Conservation (phyloP, 257 asterid species). For the Solanum sejunctum region DNA sequence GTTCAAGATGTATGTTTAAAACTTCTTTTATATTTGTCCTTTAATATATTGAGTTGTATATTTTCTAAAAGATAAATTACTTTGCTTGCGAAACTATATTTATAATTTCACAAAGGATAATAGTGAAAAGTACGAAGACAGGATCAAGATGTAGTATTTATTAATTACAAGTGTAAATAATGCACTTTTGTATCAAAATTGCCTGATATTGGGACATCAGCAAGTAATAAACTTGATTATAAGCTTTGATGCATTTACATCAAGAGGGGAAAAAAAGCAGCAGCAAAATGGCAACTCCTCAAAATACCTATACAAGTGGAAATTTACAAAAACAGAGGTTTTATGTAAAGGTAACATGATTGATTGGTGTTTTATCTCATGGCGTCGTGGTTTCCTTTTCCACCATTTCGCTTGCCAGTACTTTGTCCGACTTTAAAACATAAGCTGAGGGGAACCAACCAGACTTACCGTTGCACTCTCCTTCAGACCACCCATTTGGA, state of each 20-base stretch:
- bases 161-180: background rate
- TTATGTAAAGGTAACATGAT: background rate
- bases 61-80: no score
- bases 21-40: no score
- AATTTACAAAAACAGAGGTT: background rate
- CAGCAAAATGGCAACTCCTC: background rate
- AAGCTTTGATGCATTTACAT: background rate
- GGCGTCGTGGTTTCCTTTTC: constrained; percentile 1
- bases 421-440: constrained; percentile 33
- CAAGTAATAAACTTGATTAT: background rate
- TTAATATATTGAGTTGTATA: no score
- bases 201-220: background rate
- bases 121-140: no score
- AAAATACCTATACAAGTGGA: background rate
- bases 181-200: background rate
- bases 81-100: no score
- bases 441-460: constrained; percentile 99
- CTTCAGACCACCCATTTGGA: constrained; percentile 94
- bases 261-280: no score
- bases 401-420: constrained; percentile 25
- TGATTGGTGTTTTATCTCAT: background rate
- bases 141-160: background rate
- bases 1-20: no score
- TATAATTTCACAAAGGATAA: no score
- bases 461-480: constrained; percentile 73